phyloP scores from a whole-genome alignment of 805 yeast genomes.

The Jamesozyma hellenica region DNA sequence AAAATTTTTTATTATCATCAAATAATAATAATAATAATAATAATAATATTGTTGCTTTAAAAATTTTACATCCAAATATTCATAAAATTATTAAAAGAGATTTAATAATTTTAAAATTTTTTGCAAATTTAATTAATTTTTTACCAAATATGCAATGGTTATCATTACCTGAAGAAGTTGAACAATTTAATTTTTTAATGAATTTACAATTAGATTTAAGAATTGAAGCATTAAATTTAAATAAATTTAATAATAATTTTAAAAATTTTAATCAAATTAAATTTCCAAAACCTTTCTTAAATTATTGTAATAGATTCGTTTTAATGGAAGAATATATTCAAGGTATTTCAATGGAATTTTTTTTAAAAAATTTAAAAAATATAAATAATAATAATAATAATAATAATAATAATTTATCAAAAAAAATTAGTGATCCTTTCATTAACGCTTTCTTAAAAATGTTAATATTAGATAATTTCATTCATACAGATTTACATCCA shows the following conservation, averaged over 20 bases:
- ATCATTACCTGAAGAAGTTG: constrained; percentile 87
- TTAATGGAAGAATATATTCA: constrained; percentile 77
- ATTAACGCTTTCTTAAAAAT: constrained; percentile 86
- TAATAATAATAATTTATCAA: constrained; percentile 42
- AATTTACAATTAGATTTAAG: constrained; percentile 78
- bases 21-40: constrained; percentile 5
- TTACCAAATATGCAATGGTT: constrained; percentile 98
- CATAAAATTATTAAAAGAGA: constrained; percentile 66
- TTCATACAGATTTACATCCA: constrained; percentile 94
- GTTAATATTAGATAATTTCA: constrained; percentile 87
- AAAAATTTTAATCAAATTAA: constrained; percentile 45
- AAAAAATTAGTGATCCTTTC: constrained; percentile 66
- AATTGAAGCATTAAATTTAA: constrained; percentile 76
- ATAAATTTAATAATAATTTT: constrained; percentile 63
- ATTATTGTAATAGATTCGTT: constrained; percentile 56
- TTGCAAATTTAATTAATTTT: constrained; percentile 57
- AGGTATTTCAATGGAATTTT: constrained; percentile 71
- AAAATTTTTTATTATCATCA: too few species aligned
- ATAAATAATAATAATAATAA: constrained; percentile 8
- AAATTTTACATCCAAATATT: constrained; percentile 86
- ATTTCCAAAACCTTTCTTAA: constrained; percentile 54
- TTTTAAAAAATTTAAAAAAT: constrained; percentile 40
- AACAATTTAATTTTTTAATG: constrained; percentile 80
- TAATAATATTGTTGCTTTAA: constrained; percentile 68
- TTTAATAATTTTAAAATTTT: constrained; percentile 68